Evolutionary conservation across 164 flowering plant genomes (phyloP), one percentile per base, ranked within the genome.

Genomic region (Pachysandra terminalis): DNA sequence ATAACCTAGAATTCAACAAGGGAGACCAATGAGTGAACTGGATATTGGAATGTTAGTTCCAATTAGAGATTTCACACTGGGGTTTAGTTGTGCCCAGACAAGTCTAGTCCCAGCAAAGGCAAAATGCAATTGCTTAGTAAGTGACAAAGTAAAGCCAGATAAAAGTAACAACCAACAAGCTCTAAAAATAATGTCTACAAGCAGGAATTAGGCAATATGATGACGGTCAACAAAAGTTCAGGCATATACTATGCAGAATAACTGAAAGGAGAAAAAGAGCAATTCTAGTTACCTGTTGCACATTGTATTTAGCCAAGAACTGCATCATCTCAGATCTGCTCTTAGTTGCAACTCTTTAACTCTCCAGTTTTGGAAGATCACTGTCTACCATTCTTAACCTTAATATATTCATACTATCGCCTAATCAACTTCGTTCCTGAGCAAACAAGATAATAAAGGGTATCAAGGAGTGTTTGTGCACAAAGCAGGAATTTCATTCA

Each of bases 381-480:
- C 17, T 45, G 15, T 15, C 17, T 13, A 10, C 6, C 10, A 45
- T 45, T 45, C 51, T 45, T 12, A 45, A 45, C 17, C 51, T 45
- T 45, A 45, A 45, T 45, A 45, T 32, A 7, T 32, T 28, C 49
- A 35, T 21, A 25, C 40, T 35, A 64, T 25, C 56, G 9, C 19
- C 51, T 40, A 64, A 64, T 64, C 67, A 64, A 64, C 24, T 22
- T 64, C 40, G 17, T 51, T 51, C 8, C 65, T 63, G 65, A 32
- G 37, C 0, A 22, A 41, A n/a, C 35, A 63, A 15, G 35, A 25
- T 28, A 63, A 4, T 9, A 15, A 45, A 63, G 28, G 19, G 27
- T 17, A 48, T 23, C 55, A 16, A 16, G 24, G n/a, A 45, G 54
- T 55, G 24, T n/a, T n/a, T 45, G 35, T 15, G 12, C 22, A 23